These are phyloP conservation scores for Litsea cubeba DNA, from an alignment of 164 flowering plant species.

Conservation along the genomic window DNA sequence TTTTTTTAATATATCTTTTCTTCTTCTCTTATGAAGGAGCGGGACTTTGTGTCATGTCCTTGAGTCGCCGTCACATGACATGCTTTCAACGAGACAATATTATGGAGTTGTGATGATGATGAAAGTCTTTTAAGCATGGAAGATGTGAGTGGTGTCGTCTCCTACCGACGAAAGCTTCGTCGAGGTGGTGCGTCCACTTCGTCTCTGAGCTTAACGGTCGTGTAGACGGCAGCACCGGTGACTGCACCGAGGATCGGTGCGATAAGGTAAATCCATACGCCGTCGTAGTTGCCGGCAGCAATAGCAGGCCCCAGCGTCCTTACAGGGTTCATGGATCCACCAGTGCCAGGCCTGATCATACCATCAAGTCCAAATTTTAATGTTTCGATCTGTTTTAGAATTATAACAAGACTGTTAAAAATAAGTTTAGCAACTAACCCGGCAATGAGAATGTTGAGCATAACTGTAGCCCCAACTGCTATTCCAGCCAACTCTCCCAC, in stretches of 20 bases:
- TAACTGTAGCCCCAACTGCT: constrained; percentile 88
- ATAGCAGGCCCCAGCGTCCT: constrained; percentile 83
- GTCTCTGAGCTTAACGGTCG: constrained; percentile 49
- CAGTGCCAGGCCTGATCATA: constrained; percentile 58
- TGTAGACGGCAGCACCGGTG: constrained; percentile 61
- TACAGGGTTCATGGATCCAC: constrained; percentile 91
- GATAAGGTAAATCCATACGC: constrained; percentile 66
- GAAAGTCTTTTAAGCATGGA: background rate
- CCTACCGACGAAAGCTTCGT: constrained; percentile 79
- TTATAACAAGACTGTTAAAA: background rate
- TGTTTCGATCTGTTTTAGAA: no score
- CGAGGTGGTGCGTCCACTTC: constrained; percentile 42
- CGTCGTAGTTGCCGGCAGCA: constrained; percentile 70
- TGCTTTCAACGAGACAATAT: background rate
- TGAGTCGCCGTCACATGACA: background rate
- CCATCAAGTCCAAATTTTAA: background rate
- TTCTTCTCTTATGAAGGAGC: background rate
- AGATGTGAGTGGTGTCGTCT: background rate
- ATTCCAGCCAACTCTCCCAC: constrained; percentile 93
- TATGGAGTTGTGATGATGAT: background rate
- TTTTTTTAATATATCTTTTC: background rate
- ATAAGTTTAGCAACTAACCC: constrained; percentile 45
- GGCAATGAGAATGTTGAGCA: constrained; percentile 82
- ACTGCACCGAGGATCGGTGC: constrained; percentile 78
- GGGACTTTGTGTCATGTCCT: constrained; percentile 8